Base-by-base conservation (phyloP, 768 basidiomycete species). In the Lactarius akahatsu region DNA sequence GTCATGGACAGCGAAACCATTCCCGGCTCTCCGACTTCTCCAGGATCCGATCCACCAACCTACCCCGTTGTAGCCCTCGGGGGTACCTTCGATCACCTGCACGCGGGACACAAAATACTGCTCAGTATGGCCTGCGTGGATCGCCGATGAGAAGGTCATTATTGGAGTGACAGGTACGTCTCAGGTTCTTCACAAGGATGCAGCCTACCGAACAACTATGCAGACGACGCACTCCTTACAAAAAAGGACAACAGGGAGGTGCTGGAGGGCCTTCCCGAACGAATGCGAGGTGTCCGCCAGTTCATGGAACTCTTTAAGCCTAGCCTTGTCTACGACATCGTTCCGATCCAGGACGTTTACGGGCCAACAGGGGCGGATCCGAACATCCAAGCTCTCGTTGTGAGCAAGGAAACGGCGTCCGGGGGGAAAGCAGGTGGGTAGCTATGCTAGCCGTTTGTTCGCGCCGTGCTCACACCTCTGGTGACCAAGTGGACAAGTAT, bases 1-100 rank as follows among this genome's bases (percentile, higher is more conserved):
- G 52, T 58, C 43, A 11, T 60, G 47, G 67, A 69, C 56, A 45
- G 36, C 20, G 50, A 47, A 62, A 38, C 43, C 0, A 20, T 47
- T 23, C 57, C 67, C 1, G 40, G 66, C 23, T 63, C 68, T 34
- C 70, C 60, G 16, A 57, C 54, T 28, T 30, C 47, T 9, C 62
- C 59, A 5, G 64, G 72, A 30, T 47, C 67, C 4, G 63, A 71
- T 18, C 76, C 76, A 0, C 69, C 78, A 6, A 59, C 69, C 15
- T 83, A 78, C 73, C 89, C 89, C 15, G 91, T 94, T 60, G 85
- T 89, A n/a, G 90, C 87, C 0, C 81, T 98, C 9, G 96, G 97
- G 7, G 97, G 97, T 0, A 98, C 97, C 0, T 98, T 98, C 76
- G 97, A 99, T 77, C 97, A 98, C 75, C 85, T 99, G 18, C 97